Evolutionary conservation across 768 basidiomycete species (phyloP), one percentile per base, ranked within the genome.

Genomic region (Lactarius tabidus): DNA sequence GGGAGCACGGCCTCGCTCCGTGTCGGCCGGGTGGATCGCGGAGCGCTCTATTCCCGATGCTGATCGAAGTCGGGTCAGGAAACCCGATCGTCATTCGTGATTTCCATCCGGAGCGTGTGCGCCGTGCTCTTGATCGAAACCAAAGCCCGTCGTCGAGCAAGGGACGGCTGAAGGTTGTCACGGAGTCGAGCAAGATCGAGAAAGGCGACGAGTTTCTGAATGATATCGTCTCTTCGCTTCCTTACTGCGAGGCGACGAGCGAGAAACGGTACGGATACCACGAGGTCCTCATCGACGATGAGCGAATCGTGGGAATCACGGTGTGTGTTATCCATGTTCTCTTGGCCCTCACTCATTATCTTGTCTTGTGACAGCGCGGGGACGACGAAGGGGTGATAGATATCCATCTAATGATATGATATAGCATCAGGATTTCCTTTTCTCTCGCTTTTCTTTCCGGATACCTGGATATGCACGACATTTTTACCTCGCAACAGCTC

Each of bases 241-340:
- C 65, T 29, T 66, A 66, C 28, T 66, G 57, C 57, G 65, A 66
- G 39, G 65, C 60, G 48, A 62, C 60, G 48, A 66, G 65, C 53
- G 65, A 66, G 57, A 66, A 66, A 36, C 65, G 65, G 10, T 66
- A 66, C 33, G 65, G 65, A 14, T 66, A 66, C 38, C 65, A 66
- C 60, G 65, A 66, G 28, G 41, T 66, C 17, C 26, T 66, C 17
- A 58, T 66, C 9, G 65, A 66, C n/a, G 65, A 66, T 7, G 65
- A 66, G 28, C 65, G 65, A 14, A 58, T 66, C 4, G 65, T 66
- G 38, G 65, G 65, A 31, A 62, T 66, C 39, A 66, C 65, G 56
- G 65, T 66, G n/a, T 18, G 65, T 62, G 20, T 35, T 52, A 20
- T 41, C 14, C 28, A 38, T 31, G 1, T 2, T 29, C n/a, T 6